These are phyloP conservation scores for Pseudogymnoascus sp. DNA, from an alignment of 2,329 filamentous ascomycete species.

Conservation along the genomic window DNA sequence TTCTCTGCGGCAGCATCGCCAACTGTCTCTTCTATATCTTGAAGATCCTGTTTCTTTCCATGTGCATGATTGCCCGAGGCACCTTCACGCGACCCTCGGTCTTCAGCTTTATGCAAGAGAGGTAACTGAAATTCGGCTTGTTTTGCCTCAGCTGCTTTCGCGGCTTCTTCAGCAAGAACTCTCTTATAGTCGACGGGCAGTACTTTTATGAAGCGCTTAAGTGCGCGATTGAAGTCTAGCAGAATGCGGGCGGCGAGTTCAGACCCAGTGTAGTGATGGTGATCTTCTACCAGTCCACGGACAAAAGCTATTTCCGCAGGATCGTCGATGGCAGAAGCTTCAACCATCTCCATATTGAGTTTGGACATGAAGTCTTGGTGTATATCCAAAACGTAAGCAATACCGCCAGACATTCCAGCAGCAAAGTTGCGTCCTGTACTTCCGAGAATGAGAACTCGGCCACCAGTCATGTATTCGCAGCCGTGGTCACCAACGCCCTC, in stretches of 20 bases:
- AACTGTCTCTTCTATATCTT: constrained; percentile 88
- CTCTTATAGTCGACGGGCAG: constrained; percentile 95
- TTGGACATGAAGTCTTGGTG: constrained; percentile 85
- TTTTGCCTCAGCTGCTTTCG: constrained; percentile 78
- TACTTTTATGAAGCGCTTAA: constrained; percentile 88
- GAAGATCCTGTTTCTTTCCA: constrained; percentile 60
- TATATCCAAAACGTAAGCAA: constrained; percentile 88
- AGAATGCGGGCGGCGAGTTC: constrained; percentile 89
- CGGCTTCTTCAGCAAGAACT: constrained; percentile 77
- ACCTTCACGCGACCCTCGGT: constrained; percentile 36
- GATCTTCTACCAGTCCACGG: constrained; percentile 87
- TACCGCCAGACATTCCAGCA: constrained; percentile 97
- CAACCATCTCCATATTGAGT: constrained; percentile 97
- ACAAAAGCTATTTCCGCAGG: constrained; percentile 84
- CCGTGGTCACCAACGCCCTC: constrained; percentile 95
- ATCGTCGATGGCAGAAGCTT: constrained; percentile 76
- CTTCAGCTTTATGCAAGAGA: constrained; percentile 60
- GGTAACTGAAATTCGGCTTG: constrained; percentile 77
- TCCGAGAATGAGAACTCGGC: constrained; percentile 79
- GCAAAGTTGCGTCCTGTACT: constrained; percentile 94
- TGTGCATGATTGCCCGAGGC: constrained; percentile 50
- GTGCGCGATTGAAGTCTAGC: constrained; percentile 88
- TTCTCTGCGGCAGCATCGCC: constrained; percentile 80
- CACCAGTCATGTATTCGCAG: constrained; percentile 98
- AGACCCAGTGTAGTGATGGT: constrained; percentile 95